Conservation (phyloP, 2,329 filamentous ascomycete genomes). For the Pseudogymnoascus sp. region DNA sequence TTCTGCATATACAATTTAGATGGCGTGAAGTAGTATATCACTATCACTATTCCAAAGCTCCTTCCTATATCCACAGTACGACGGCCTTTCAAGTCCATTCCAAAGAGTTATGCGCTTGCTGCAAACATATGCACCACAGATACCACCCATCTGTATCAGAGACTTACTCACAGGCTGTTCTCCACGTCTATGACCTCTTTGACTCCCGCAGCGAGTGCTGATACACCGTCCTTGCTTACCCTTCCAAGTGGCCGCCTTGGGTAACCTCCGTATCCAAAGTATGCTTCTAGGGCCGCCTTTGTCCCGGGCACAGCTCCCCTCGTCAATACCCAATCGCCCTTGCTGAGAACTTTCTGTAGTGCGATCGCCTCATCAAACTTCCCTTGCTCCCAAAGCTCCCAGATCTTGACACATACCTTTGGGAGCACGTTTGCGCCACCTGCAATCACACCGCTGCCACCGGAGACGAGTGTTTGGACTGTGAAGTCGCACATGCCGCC, state of each 20-base stretch:
- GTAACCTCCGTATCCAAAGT: conserved; percentile 73
- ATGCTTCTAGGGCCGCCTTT: conserved; percentile 71
- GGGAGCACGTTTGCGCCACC: conserved; percentile 81
- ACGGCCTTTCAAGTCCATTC: background rate
- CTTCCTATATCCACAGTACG: background rate
- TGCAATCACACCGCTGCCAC: conserved; percentile 77
- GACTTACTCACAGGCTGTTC: conserved; percentile 30
- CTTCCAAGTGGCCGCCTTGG: conserved; percentile 66
- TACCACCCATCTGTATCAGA: background rate
- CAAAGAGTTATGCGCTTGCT: background rate
- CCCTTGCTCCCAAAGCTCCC: conserved; percentile 66
- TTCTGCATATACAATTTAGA: background rate
- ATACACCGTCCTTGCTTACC: conserved; percentile 48
- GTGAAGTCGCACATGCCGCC: conserved; percentile 86
- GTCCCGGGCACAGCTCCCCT: conserved; percentile 80
- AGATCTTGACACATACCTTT: conserved; percentile 70
- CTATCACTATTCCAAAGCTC: background rate
- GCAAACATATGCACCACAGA: background rate
- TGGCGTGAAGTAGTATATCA: background rate
- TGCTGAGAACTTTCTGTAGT: conserved; percentile 69
- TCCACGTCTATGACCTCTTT: conserved; percentile 61
- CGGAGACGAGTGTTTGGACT: conserved; percentile 68
- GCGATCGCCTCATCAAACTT: conserved; percentile 67
- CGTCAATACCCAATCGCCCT: conserved; percentile 75
- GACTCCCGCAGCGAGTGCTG: conserved; percentile 47